phyloP scores from a whole-genome alignment of 257 asterid genomes.

The Solanum tarapatanum region DNA sequence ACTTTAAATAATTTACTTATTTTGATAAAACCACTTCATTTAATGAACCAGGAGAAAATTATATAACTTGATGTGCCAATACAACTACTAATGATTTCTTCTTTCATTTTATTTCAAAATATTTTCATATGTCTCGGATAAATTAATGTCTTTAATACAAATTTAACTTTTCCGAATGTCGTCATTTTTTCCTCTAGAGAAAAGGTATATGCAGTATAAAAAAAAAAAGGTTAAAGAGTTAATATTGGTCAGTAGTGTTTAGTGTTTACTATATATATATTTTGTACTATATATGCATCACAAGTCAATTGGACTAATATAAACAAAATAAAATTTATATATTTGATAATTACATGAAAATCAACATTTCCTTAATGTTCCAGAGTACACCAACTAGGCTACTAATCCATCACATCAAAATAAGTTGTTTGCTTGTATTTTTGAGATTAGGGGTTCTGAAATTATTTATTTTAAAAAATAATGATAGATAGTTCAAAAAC shows the following conservation, averaged over 20 bases:
- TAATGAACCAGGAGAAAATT: not conserved
- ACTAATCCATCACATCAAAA: not conserved
- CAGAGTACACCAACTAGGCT: not conserved
- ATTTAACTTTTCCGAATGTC: too few relatives aligned
- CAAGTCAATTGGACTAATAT: not conserved
- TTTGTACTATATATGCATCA: too few relatives aligned
- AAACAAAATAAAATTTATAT: not conserved
- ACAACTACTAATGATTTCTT: too few relatives aligned
- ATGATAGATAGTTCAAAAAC: not conserved
- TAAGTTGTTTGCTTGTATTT: not conserved
- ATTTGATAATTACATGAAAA: not conserved
- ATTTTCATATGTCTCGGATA: not conserved
- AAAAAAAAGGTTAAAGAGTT: not conserved
- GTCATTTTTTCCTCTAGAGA: too few relatives aligned
- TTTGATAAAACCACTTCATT: not conserved
- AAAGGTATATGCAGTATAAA: not conserved
- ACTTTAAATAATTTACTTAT: not conserved
- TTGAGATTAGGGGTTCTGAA: not conserved
- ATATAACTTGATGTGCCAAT: not conserved
- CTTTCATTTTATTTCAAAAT: too few relatives aligned
- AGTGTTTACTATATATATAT: not conserved
- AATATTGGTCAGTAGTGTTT: not conserved
- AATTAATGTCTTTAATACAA: not conserved
- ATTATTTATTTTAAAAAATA: not conserved
- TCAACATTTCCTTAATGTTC: not conserved